Conservation (phyloP, 805 yeast genomes). For the Saccharomycopsis javanensis region DNA sequence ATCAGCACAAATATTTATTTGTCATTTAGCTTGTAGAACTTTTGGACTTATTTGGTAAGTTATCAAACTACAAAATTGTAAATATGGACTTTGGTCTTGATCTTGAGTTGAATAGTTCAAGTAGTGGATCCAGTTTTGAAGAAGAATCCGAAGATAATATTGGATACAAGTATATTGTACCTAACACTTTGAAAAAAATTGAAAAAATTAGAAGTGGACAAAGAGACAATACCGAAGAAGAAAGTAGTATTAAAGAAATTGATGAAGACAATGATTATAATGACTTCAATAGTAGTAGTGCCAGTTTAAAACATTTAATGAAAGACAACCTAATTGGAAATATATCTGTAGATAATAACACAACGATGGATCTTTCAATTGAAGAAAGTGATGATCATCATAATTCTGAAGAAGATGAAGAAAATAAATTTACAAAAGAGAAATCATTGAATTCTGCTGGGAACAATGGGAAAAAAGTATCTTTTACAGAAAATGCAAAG, state of each 20-base stretch:
- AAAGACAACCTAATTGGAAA: neutral
- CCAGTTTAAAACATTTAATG: neutral
- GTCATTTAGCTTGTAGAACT: neutral
- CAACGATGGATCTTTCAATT: neutral
- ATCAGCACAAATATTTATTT: neutral
- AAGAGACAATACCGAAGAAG: neutral
- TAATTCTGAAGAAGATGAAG: neutral
- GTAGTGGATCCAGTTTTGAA: slow-evolving; percentile 8
- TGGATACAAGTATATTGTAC: slow-evolving; percentile 7
- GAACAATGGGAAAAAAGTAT: neutral
- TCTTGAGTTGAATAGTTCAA: neutral
- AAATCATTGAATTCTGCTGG: neutral
- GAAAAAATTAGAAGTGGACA: neutral
- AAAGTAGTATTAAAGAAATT: neutral
- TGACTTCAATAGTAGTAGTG: neutral
- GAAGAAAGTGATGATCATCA: neutral
- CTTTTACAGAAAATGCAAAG: neutral
- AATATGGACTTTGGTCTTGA: neutral
- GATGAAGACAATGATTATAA: neutral
- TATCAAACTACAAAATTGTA: neutral
- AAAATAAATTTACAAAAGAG: neutral
- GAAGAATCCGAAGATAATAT: slow-evolving; percentile 8
- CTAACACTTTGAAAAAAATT: slow-evolving; percentile 5
- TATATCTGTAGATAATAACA: neutral
- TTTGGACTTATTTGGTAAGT: slow-evolving; percentile 4